phyloP scores from a whole-genome alignment of 139 green algal genomes.

The Bryopsis sp. region DNA sequence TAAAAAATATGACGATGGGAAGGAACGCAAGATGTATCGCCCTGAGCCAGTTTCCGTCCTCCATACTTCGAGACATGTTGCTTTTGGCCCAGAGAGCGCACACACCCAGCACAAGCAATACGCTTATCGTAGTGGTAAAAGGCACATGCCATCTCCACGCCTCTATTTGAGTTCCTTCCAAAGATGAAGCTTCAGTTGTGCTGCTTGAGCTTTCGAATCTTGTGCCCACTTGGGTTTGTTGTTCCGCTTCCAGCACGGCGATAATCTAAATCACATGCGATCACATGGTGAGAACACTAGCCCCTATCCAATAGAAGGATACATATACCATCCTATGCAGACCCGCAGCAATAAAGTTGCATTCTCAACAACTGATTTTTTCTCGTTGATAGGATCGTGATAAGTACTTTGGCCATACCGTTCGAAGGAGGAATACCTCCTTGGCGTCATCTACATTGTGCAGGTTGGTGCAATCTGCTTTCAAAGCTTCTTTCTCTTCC shows the following conservation, averaged over 20 bases:
- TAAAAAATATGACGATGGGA: background rate
- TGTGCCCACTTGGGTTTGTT: background rate
- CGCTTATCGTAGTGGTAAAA: background rate
- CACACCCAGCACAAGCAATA: background rate
- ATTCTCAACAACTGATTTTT: conserved; percentile 4
- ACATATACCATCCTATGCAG: background rate
- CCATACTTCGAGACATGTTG: background rate
- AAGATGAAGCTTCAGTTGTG: too few species aligned
- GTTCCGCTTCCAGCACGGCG: background rate
- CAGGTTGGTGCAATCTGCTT: too few species aligned
- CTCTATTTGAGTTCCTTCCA: too few species aligned
- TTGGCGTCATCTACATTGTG: too few species aligned
- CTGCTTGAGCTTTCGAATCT: background rate
- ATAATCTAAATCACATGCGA: background rate
- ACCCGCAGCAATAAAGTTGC: background rate
- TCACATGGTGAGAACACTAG: background rate
- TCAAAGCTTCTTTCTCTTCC: too few species aligned
- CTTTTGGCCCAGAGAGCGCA: background rate
- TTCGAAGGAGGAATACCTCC: too few species aligned
- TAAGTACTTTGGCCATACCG: too few species aligned
- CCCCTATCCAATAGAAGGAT: background rate
- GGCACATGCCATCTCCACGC: too few species aligned
- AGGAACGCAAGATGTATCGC: background rate
- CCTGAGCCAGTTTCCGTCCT: background rate
- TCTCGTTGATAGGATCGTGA: too few species aligned